Percentiles rank a stretch among this genome's conserved stretches.
Conservation (phyloP, 2,329 filamentous ascomycete species). For the Venturiaceae sp. region DNA sequence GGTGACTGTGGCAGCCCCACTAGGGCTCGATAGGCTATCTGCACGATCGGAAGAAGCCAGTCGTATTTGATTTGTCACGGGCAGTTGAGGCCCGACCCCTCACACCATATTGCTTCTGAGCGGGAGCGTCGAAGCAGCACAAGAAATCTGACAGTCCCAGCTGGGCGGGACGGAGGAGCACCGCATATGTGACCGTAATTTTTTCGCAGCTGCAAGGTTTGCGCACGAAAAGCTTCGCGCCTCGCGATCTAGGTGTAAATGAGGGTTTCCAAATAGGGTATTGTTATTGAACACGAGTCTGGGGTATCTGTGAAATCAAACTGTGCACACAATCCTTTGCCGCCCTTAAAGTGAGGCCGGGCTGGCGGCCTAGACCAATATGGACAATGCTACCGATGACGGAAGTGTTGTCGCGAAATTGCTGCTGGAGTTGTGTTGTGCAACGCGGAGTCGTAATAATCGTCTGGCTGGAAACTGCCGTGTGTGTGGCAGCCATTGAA, state of each 20-base stretch:
- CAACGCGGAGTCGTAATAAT: background rate
- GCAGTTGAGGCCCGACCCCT: background rate
- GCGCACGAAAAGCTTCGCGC: background rate
- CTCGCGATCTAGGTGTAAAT: background rate
- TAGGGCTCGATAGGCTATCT: background rate
- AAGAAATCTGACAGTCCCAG: background rate
- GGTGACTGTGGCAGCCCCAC: background rate
- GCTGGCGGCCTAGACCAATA: background rate
- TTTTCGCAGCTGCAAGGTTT: background rate
- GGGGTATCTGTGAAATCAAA: background rate
- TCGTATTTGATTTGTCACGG: background rate
- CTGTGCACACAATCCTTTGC: background rate
- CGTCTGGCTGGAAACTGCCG: background rate
- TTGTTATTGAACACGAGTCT: background rate
- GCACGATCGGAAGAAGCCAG: background rate
- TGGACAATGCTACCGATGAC: conserved; percentile 1
- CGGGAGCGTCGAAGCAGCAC: background rate
- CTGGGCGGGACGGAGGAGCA: background rate
- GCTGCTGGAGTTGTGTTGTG: background rate
- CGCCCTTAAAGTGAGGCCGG: background rate
- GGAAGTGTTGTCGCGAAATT: background rate
- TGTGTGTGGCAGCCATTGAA: background rate
- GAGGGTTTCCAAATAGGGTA: background rate
- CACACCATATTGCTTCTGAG: background rate
- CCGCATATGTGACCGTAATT: background rate